Base-by-base conservation (phyloP, 768 basidiomycete genomes). In the Lentinula boryana region DNA sequence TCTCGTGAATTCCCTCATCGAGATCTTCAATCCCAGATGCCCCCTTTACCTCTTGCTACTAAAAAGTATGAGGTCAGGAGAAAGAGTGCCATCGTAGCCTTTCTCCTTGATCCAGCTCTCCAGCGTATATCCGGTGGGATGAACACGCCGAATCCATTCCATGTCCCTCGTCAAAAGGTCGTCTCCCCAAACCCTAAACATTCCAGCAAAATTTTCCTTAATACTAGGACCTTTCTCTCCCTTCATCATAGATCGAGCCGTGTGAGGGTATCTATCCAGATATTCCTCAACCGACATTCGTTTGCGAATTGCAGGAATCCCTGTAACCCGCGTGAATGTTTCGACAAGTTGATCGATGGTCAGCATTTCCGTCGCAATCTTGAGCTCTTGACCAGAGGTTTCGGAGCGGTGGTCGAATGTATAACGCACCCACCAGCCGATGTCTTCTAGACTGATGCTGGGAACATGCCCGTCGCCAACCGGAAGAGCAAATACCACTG, bases 141-240 rank as follows among this genome's bases (percentile, higher is more conserved):
- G 71, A 15, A 78, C 66, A 12, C 66, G 69, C 53, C 73, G 65
- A 27, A 80, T 70, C 77, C 78, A 80, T 5, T 75, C 73, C 72
- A 78, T 74, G 61, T 82, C 75, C 63, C 75, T 69, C 63, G 68
- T 71, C 43, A 82, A 66, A 36, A 80, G 64, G 62, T 75, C 74
- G 56, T 83, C 80, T 33, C 77, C 66, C 70, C 71, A 82, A 54
- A 74, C 58, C 12, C 70, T 69, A 77, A 76, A 82, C 68, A 75
- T 80, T 3, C 70, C 74, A 31, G 69, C 68, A 65, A 80, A 81
- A 65, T 77, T 80, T 68, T 78, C 66, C 43, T 66, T 65, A 16
- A 71, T 67, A 23, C 70, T 75, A 36, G 70, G 68, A 4, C 69
- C 71, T 51, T 72, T 68, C 4, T 69, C 70, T 53, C 70, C 68